Evolutionary conservation across 768 basidiomycete genomes (phyloP).

Genomic region (Pleurotus tuoliensis): DNA sequence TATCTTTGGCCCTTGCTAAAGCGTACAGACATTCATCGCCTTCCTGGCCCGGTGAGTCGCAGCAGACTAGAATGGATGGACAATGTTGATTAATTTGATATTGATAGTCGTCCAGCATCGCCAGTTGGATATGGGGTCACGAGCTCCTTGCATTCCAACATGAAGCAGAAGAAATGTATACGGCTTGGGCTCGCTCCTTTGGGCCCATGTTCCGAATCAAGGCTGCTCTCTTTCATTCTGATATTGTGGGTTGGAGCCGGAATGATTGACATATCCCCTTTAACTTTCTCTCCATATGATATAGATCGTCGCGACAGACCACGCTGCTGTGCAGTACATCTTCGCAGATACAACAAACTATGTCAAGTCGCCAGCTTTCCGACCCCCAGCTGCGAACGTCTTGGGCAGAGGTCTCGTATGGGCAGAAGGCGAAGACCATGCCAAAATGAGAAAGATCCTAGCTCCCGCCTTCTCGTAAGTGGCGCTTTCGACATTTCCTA

Average conservation of each 20-base stretch:
- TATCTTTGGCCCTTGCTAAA: not conserved
- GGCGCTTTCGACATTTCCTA: not conserved
- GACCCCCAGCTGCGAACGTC: constrained; percentile 27
- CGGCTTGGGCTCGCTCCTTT: constrained; percentile 25
- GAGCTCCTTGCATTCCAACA: constrained; percentile 30
- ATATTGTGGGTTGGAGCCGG: constrained; percentile 24
- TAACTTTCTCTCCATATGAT: too few relatives aligned
- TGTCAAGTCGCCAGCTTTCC: constrained; percentile 27
- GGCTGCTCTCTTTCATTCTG: constrained; percentile 32
- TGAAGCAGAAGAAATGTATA: constrained; percentile 28
- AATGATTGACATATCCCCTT: too few relatives aligned
- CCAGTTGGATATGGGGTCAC: constrained; percentile 33
- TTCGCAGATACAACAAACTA: constrained; percentile 31
- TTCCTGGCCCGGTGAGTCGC: constrained; percentile 19
- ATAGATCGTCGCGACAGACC: constrained; percentile 31
- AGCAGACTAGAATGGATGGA: not conserved
- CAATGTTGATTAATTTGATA: not conserved
- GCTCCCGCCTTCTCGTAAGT: constrained; percentile 33
- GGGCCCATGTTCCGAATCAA: constrained; percentile 33
- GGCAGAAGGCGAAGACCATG: constrained; percentile 36
- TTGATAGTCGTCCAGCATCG: constrained; percentile 15
- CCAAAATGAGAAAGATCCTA: constrained; percentile 26
- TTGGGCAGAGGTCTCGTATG: constrained; percentile 31
- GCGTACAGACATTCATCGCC: constrained; percentile 10
- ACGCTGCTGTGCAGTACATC: constrained; percentile 33